Percentiles rank a stretch among this genome's conserved stretches.
Conservation (phyloP, 1,139 yeast genomes). For the Kodamaea sp. region DNA sequence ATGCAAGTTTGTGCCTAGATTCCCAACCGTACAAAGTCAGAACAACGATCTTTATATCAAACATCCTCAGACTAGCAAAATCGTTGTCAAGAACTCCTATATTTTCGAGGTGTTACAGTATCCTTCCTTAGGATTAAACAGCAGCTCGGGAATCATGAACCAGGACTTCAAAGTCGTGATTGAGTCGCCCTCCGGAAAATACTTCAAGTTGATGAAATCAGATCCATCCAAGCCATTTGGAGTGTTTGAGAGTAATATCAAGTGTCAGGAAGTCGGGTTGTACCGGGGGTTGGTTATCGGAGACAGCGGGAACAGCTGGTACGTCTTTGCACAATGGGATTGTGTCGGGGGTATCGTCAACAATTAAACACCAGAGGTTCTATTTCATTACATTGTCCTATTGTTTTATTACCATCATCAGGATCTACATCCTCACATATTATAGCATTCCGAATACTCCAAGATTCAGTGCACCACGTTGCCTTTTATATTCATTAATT, state of each 20-base stretch:
- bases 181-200: slow-evolving; percentile 83
- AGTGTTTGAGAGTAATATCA: slow-evolving; percentile 57
- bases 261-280: slow-evolving; percentile 69
- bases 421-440: background rate
- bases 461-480: background rate
- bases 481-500: background rate
- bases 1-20: slow-evolving; percentile 64
- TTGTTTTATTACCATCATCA: background rate
- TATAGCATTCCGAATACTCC: background rate
- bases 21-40: slow-evolving; percentile 69
- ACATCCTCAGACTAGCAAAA: slow-evolving; percentile 76
- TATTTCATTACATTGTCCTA: background rate
- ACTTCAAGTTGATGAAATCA: slow-evolving; percentile 56
- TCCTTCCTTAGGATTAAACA: slow-evolving; percentile 57
- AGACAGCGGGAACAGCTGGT: slow-evolving; percentile 81
- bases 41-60: slow-evolving; percentile 76
- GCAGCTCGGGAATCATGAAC: slow-evolving; percentile 37
- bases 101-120: slow-evolving; percentile 64
- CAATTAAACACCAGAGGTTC: slow-evolving; percentile 2
- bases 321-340: slow-evolving; percentile 90
- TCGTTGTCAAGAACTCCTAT: slow-evolving; percentile 60
- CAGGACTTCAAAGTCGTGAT: slow-evolving; percentile 61
- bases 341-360: slow-evolving; percentile 38
- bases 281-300: slow-evolving; percentile 85
- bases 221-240: slow-evolving; percentile 51